A percentile compares a stretch with the other conserved stretches of the same genome.
Evolutionary conservation across 2,329 filamentous ascomycete genomes (phyloP).

Genomic region (Tolypocladium endophyticum): DNA sequence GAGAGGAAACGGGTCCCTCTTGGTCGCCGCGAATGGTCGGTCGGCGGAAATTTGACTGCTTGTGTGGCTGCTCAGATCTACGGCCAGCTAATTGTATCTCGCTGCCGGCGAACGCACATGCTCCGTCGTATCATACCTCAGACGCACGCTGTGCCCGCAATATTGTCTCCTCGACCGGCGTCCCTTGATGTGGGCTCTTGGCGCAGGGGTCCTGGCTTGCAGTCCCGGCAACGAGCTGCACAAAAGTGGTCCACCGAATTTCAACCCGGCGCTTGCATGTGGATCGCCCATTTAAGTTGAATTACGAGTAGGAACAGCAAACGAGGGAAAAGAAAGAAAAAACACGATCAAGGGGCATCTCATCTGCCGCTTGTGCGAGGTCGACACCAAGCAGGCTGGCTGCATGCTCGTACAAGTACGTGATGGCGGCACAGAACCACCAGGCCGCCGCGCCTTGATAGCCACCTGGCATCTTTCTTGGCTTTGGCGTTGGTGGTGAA

Average conservation of each 20-base stretch:
- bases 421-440: not conserved
- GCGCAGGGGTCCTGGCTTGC: slow-evolving; percentile 1
- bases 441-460: not conserved
- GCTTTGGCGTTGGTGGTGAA: not conserved
- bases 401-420: not conserved
- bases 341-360: not conserved
- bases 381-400: not conserved
- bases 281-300: slow-evolving; percentile 4
- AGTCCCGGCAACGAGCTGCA: slow-evolving; percentile 4
- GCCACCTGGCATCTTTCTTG: not conserved
- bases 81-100: not conserved
- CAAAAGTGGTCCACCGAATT: slow-evolving; percentile 4
- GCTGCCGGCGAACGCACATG: not conserved
- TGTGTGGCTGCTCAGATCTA: not conserved
- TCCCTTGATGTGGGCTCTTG: not conserved
- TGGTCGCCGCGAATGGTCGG: not conserved
- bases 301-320: not conserved
- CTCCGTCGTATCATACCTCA: not conserved
- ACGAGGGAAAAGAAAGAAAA: not conserved
- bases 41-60: not conserved
- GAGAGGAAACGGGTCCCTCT: not conserved
- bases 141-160: not conserved
- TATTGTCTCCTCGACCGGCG: not conserved
- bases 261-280: slow-evolving; percentile 4
- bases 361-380: not conserved